Conservation (phyloP, 257 asterid species). For the Solanum ahanhuiri region DNA sequence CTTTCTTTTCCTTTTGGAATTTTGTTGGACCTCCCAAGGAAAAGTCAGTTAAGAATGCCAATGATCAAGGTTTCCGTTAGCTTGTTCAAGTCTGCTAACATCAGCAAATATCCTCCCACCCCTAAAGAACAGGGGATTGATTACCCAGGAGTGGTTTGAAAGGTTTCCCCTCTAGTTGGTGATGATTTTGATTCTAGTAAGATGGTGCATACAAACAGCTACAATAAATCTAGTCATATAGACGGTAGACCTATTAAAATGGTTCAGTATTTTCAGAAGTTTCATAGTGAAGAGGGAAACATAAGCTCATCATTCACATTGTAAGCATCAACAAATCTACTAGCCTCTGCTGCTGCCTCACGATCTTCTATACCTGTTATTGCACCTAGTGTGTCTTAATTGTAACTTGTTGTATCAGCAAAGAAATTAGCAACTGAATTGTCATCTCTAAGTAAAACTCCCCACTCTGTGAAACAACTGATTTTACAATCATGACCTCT, state of each 20-base stretch:
- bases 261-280: constrained; percentile 17
- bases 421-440: constrained; percentile 14
- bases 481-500: constrained; percentile 1
- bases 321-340: constrained; percentile 19
- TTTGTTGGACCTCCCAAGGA: background rate
- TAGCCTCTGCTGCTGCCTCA: constrained; percentile 17
- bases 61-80: background rate
- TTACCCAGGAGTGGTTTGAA: background rate
- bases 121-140: background rate
- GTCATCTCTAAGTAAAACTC: constrained; percentile 13
- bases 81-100: background rate
- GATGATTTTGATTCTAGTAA: background rate
- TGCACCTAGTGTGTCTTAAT: constrained; percentile 57
- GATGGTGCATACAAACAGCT: background rate
- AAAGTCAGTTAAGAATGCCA: background rate
- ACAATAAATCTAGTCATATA: background rate
- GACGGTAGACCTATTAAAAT: background rate
- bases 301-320: constrained; percentile 39
- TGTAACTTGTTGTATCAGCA: constrained; percentile 34
- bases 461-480: constrained; percentile 16
- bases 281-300: constrained; percentile 46
- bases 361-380: constrained; percentile 43
- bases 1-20: background rate
- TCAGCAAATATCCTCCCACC: background rate
- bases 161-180: background rate